Base-by-base conservation (phyloP, 177 flowering plant species). In the Tripterygium wilfordii region DNA sequence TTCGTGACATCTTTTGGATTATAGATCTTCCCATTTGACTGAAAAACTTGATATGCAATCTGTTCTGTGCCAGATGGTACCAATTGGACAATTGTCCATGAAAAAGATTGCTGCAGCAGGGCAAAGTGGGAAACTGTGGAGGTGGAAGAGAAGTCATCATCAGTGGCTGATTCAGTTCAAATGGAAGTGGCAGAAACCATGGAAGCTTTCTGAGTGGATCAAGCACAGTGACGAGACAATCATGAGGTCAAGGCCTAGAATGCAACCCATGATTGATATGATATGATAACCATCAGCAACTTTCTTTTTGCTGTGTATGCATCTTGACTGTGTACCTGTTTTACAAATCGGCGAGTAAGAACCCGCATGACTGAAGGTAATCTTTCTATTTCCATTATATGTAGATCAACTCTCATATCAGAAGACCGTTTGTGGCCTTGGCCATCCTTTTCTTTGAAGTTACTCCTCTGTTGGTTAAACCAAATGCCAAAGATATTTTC, bases 121-220 rank as follows among this genome's bases (percentile, higher is more conserved):
- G 15, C 95, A 88, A 56, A 74, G 65, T 33, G 92, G 98, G 45
- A 88, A 79, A 62, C 78, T 91, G 3, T 82, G 96, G 95, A 80
- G 81, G 62, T 88, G 92, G 95, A 85, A 88, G 69, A 82, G 90
- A 55, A 91, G 98, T 56, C 95, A 91, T 63, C 95, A 91, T 48
- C 95, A 85, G 51, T 88, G 96, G 98, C 66, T 85, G 13, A 56
- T 91, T 55, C 94, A 85, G 63, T 88, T 88, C 71, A 91, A 88
- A 59, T 91, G 96, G 98, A 91, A 88, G 60, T 88, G 98, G 98
- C 96, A 91, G 64, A 91, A 91, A 52, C 98, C 94, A 18, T 91
- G 98, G 94, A 82, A 76, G 68, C 89, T 91, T 36, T 85, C 96
- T 8, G 90, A 91, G 58, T 76, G 70, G 86, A 91, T 91, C 45